Evolutionary conservation across 208 protist genomes (phyloP).

Genomic region (Trypanosoma lewisi): DNA sequence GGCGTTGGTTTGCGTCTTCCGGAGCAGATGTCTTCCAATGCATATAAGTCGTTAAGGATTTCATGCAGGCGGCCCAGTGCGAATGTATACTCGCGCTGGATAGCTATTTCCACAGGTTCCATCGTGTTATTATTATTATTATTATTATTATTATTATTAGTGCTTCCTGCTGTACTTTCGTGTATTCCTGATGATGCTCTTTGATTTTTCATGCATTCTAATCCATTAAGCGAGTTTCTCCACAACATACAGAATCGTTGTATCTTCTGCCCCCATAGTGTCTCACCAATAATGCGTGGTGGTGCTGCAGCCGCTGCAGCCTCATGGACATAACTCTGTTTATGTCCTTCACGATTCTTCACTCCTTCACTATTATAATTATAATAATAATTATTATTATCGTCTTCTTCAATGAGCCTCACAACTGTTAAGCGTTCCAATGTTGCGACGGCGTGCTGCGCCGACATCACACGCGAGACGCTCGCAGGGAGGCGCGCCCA

Average conservation of each 20-base stretch:
- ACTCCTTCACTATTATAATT: no score
- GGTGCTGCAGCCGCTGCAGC: no score
- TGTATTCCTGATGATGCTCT: no score
- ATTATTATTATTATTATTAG: no score
- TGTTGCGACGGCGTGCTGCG: conserved; percentile 48
- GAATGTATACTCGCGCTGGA: conserved; percentile 27
- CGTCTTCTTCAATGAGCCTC: conserved; percentile 56
- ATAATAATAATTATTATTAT: no score
- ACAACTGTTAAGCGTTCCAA: conserved; percentile 70
- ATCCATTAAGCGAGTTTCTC: background rate
- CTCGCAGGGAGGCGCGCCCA: conserved; percentile 95
- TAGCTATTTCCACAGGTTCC: conserved; percentile 16
- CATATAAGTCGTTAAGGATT: conserved; percentile 13
- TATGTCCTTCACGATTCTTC: background rate
- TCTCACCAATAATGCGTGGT: conserved; percentile 22
- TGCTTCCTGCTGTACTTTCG: background rate
- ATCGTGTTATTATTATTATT: background rate
- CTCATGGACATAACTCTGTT: background rate
- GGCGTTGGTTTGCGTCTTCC: conserved; percentile 84
- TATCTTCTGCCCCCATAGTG: conserved; percentile 56
- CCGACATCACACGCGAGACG: conserved; percentile 80
- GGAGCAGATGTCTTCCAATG: conserved; percentile 5
- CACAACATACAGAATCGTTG: conserved; percentile 40
- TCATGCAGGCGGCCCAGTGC: conserved; percentile 10
- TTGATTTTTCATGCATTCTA: background rate